A percentile compares a stretch with the other conserved stretches of the same genome.
Evolutionary conservation across 768 basidiomycete genomes (phyloP).

Genomic region (Serendipita indica): DNA sequence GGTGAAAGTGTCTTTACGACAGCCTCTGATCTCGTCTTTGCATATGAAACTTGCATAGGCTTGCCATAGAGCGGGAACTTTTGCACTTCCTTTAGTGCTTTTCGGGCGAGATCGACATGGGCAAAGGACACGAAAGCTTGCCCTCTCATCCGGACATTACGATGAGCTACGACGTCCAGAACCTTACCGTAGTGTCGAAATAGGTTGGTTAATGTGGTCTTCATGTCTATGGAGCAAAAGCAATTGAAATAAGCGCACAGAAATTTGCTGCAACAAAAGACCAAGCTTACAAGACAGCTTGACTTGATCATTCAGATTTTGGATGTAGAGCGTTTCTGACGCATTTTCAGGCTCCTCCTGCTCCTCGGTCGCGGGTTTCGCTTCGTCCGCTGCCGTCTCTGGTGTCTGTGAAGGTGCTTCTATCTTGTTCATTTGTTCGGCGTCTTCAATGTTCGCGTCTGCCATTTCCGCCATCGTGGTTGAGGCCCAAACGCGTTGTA

Average conservation of each 20-base stretch:
- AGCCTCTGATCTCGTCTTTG: slow-evolving; percentile 74
- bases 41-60: slow-evolving; percentile 97
- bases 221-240: slow-evolving; percentile 49
- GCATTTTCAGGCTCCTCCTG: slow-evolving; percentile 19
- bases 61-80: slow-evolving; percentile 93
- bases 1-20: slow-evolving; percentile 66
- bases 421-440: neutral
- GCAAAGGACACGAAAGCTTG: slow-evolving; percentile 95
- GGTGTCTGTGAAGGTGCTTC: neutral
- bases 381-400: slow-evolving; percentile 9
- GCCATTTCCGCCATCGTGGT: neutral
- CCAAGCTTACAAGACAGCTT: slow-evolving; percentile 32
- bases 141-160: slow-evolving; percentile 91
- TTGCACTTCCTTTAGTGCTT: slow-evolving; percentile 83
- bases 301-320: slow-evolving; percentile 92
- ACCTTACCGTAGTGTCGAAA: slow-evolving; percentile 92
- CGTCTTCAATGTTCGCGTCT: neutral
- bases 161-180: slow-evolving; percentile 87
- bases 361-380: neutral
- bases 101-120: slow-evolving; percentile 64
- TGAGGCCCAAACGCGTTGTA: neutral
- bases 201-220: slow-evolving; percentile 69
- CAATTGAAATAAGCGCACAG: slow-evolving; percentile 27
- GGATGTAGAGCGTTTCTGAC: slow-evolving; percentile 86
- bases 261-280: slow-evolving; percentile 21